phyloP scores from a whole-genome alignment of 805 yeast genomes.

The Sugiyamaella boreocaroliniensis region DNA sequence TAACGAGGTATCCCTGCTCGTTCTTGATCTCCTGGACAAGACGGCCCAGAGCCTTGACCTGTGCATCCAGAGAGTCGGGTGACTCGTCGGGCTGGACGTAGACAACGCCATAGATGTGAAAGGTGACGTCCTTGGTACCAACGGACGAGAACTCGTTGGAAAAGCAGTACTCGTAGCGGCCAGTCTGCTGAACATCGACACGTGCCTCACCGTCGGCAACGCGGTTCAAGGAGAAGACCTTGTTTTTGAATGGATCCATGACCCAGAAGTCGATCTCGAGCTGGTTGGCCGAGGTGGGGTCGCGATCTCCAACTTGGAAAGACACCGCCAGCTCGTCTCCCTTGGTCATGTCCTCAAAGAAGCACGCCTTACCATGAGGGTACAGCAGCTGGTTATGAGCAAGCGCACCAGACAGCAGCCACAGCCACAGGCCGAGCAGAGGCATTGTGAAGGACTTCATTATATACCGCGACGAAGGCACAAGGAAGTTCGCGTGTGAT shows the following conservation, averaged over 20 bases:
- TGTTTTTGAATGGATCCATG: constrained; percentile 42
- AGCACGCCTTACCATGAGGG: constrained; percentile 80
- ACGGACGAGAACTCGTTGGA: constrained; percentile 72
- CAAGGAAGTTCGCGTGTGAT: not conserved
- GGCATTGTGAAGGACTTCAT: not conserved
- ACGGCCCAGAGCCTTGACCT: constrained; percentile 67
- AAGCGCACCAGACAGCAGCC: constrained; percentile 14
- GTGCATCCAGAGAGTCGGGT: constrained; percentile 73
- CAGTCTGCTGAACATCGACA: constrained; percentile 56
- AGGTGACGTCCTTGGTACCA: constrained; percentile 83
- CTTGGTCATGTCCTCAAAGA: constrained; percentile 71
- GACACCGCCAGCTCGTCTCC: constrained; percentile 83
- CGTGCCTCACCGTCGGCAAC: constrained; percentile 78
- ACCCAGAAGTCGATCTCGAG: constrained; percentile 56
- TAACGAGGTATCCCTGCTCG: constrained; percentile 83
- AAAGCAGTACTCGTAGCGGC: constrained; percentile 84
- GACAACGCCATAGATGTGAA: constrained; percentile 89
- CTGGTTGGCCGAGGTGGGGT: constrained; percentile 35
- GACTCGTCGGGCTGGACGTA: constrained; percentile 74
- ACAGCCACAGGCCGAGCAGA: not conserved
- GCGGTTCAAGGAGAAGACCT: constrained; percentile 44
- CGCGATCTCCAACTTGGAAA: constrained; percentile 91
- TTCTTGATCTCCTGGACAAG: constrained; percentile 81
- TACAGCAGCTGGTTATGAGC: constrained; percentile 83
- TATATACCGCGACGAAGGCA: not conserved